Conservation (phyloP, 768 basidiomycete genomes). For the Hericium alpestre region DNA sequence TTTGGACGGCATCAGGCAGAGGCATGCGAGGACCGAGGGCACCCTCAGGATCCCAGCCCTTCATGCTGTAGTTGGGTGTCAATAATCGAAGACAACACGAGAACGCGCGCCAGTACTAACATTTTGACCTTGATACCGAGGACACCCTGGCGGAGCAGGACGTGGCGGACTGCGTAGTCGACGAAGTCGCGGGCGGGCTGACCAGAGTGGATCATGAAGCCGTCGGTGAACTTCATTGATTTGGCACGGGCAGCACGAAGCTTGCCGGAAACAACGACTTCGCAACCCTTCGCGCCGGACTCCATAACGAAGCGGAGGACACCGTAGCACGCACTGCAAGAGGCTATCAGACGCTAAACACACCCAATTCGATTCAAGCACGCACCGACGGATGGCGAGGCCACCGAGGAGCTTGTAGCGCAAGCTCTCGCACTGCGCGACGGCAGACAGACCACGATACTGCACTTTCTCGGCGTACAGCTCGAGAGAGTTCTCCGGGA, state of each 20-base stretch:
- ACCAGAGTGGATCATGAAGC: slow-evolving; percentile 99
- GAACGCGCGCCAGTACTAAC: slow-evolving; percentile 31
- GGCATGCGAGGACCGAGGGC: slow-evolving; percentile 82
- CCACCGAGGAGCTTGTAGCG: slow-evolving; percentile 99
- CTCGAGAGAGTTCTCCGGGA: slow-evolving; percentile 97
- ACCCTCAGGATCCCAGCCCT: slow-evolving; percentile 90
- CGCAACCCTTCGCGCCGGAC: slow-evolving; percentile 98
- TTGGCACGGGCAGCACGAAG: slow-evolving; percentile 99
- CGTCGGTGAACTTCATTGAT: slow-evolving; percentile 99
- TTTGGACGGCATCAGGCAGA: slow-evolving; percentile 88
- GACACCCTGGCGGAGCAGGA: slow-evolving; percentile 95
- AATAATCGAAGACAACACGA: background rate
- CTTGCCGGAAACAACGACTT: slow-evolving; percentile 99
- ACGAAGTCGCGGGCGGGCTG: slow-evolving; percentile 96
- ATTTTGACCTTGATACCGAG: slow-evolving; percentile 99
- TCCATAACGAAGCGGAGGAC: slow-evolving; percentile 99
- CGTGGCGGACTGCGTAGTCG: slow-evolving; percentile 95
- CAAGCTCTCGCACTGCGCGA: slow-evolving; percentile 97
- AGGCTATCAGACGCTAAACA: background rate
- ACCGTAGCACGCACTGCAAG: slow-evolving; percentile 87
- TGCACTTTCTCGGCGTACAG: slow-evolving; percentile 99
- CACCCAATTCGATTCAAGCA: slow-evolving; percentile 9
- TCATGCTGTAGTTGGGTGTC: slow-evolving; percentile 59
- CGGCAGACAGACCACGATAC: slow-evolving; percentile 93
- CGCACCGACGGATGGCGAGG: slow-evolving; percentile 94